phyloP scores from a whole-genome alignment of 495 filamentous ascomycete species.

The Jackrogersella multiformis region DNA sequence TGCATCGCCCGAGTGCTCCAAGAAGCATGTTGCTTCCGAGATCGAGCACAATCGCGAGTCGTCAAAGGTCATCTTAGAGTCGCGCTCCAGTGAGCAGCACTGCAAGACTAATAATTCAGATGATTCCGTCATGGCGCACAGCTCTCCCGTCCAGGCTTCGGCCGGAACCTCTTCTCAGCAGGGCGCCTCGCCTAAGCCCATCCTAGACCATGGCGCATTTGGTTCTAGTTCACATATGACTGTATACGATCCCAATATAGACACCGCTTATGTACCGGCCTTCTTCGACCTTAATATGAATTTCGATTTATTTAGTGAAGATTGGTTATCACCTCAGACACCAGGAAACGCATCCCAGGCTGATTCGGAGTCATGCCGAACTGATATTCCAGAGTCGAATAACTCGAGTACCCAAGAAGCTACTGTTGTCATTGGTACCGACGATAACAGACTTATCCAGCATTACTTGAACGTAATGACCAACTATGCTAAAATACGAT shows the following conservation, averaged over 20 bases:
- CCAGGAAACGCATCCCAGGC: conserved; percentile 2
- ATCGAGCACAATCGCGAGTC: neutral
- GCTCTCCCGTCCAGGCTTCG: conserved; percentile 9
- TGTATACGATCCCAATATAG: conserved; percentile 10
- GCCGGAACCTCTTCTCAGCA: conserved; percentile 8
- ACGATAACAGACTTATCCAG: conserved; percentile 29
- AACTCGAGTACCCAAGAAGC: conserved; percentile 14
- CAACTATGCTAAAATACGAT: conserved; percentile 29
- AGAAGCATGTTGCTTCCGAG: neutral
- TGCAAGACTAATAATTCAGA: neutral
- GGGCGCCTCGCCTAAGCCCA: neutral
- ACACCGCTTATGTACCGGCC: conserved; percentile 19
- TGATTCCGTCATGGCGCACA: conserved; percentile 2
- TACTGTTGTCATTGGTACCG: conserved; percentile 16
- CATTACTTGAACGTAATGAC: conserved; percentile 36
- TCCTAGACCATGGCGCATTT: conserved; percentile 3
- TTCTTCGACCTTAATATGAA: conserved; percentile 36
- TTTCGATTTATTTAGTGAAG: conserved; percentile 23
- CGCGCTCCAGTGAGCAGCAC: neutral
- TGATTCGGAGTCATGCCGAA: conserved; percentile 9
- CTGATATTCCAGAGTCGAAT: conserved; percentile 5
- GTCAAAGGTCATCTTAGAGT: conserved; percentile 8
- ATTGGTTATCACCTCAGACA: conserved; percentile 24
- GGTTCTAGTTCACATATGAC: conserved; percentile 9
- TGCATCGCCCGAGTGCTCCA: neutral